Conservation (phyloP, 2,329 filamentous ascomycete genomes). For the Calonectria leucothoes region DNA sequence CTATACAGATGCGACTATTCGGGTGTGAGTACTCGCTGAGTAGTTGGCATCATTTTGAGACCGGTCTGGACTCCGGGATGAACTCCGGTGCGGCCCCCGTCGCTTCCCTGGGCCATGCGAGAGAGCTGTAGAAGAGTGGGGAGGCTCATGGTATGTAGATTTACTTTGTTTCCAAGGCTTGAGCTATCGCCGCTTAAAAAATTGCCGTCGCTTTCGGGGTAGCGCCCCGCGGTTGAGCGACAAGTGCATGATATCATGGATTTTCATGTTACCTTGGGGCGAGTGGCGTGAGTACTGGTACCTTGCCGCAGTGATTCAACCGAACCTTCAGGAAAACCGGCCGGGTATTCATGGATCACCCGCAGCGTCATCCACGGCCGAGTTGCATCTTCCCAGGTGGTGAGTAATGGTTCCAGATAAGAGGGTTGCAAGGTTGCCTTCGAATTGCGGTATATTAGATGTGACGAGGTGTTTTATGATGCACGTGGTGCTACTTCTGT, state of each 20-base stretch:
- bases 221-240: constrained; percentile 26
- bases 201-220: constrained; percentile 19
- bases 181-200: neutral
- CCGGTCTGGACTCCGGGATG: constrained; percentile 36
- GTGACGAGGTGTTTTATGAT: neutral
- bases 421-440: neutral
- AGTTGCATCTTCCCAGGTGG: neutral
- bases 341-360: neutral
- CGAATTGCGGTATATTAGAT: constrained; percentile 21
- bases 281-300: constrained; percentile 16
- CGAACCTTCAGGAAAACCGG: constrained; percentile 14
- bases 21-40: neutral
- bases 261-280: constrained; percentile 1
- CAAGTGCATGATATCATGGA: constrained; percentile 29
- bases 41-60: neutral
- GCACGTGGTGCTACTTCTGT: constrained; percentile 7
- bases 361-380: neutral
- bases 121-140: constrained; percentile 28
- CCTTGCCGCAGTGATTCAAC: neutral
- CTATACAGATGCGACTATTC: neutral
- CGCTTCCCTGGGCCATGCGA: constrained; percentile 11
- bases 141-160: constrained; percentile 19
- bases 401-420: neutral
- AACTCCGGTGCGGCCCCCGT: constrained; percentile 28
- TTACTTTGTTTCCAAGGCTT: constrained; percentile 22